phyloP scores from a whole-genome alignment of 2,329 filamentous ascomycete genomes.

The Cadophora gregata region DNA sequence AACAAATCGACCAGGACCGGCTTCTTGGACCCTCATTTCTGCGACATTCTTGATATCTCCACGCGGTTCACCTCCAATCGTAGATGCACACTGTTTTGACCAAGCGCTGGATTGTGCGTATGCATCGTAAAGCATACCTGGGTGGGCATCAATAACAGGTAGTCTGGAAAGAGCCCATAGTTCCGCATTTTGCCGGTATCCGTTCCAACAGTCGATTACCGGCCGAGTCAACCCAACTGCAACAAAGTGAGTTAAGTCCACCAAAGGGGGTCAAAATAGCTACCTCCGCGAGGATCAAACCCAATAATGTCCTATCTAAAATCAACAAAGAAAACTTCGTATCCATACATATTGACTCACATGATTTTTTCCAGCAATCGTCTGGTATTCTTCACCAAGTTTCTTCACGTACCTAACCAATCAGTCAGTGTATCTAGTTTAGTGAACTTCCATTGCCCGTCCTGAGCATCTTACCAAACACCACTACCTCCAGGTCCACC shows the following conservation, averaged over 20 bases:
- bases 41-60: neutral
- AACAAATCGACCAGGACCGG: constrained; percentile 13
- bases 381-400: constrained; percentile 44
- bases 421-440: too few species aligned
- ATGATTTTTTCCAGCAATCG: constrained; percentile 54
- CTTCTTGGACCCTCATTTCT: neutral
- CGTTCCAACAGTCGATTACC: constrained; percentile 24
- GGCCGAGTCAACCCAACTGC: constrained; percentile 30
- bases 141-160: constrained; percentile 52
- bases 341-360: constrained; percentile 40
- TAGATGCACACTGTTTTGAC: constrained; percentile 42
- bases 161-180: constrained; percentile 49
- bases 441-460: too few species aligned
- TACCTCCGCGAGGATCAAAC: constrained; percentile 57
- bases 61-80: neutral
- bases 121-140: constrained; percentile 53
- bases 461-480: constrained; percentile 23
- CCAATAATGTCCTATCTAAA: constrained; percentile 51
- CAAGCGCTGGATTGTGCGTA: constrained; percentile 52
- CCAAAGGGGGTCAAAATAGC: neutral
- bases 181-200: constrained; percentile 46
- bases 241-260: neutral
- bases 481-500: constrained; percentile 56
- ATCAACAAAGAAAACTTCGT: neutral
- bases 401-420: constrained; percentile 12